Percentiles rank a stretch among this genome's conserved stretches.
These are phyloP conservation scores for Verticillium dahliae DNA, from an alignment of 2,329 filamentous ascomycete genomes.

Conservation along the genomic window DNA sequence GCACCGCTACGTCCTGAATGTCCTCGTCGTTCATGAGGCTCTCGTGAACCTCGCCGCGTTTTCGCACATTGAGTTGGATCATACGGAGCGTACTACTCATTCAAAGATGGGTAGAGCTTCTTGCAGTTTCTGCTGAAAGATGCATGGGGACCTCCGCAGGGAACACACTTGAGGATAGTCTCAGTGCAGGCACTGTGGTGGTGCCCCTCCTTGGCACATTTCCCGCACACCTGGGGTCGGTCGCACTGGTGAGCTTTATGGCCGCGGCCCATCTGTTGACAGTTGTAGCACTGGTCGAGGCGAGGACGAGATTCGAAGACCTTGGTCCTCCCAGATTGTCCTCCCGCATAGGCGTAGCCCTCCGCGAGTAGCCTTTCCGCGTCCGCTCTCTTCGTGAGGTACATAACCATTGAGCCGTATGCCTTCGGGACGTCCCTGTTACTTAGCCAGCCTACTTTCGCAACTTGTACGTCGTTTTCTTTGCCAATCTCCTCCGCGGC, in stretches of 20 bases:
- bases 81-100: no score
- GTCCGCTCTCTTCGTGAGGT: conserved; percentile 13
- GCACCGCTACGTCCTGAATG: no score
- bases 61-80: no score
- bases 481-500: conserved; percentile 11
- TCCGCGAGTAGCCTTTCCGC: conserved; percentile 11
- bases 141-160: no score
- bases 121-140: no score
- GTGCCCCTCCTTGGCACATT: conserved; percentile 12
- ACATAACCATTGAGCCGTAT: conserved; percentile 17
- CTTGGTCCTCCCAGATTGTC: no score
- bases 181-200: conserved; percentile 11
- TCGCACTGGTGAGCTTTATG: conserved; percentile 20
- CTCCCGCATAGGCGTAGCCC: conserved; percentile 13
- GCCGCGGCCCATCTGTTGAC: conserved; percentile 15
- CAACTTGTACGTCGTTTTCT: conserved; percentile 16
- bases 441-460: conserved; percentile 17
- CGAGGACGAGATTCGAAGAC: conserved; percentile 6
- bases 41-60: no score
- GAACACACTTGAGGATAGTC: conserved; percentile 3
- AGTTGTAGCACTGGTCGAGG: conserved; percentile 22
- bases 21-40: no score
- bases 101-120: no score
- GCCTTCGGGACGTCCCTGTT: conserved; percentile 13
- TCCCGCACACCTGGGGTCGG: conserved; percentile 14